Evolutionary conservation across 768 basidiomycete genomes (phyloP).

Genomic region (Mrakia hoshinonis): DNA sequence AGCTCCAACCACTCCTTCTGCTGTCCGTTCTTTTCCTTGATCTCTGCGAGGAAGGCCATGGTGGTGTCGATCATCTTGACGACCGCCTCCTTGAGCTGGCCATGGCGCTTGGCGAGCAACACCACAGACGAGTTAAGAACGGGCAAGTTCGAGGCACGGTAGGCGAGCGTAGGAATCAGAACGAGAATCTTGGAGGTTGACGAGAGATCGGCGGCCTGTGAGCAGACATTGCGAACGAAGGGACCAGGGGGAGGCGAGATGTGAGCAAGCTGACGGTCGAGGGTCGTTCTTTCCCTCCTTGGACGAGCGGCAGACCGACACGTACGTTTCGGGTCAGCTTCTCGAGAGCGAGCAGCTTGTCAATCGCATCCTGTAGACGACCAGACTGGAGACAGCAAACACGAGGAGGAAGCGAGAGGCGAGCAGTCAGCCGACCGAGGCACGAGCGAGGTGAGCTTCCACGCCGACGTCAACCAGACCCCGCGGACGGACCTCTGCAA

Average conservation of each 20-base stretch:
- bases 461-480: slow-evolving; percentile 1
- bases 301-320: slow-evolving; percentile 13
- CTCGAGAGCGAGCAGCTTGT: slow-evolving; percentile 79
- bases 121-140: slow-evolving; percentile 48
- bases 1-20: slow-evolving; percentile 73
- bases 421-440: neutral
- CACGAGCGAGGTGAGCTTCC: neutral
- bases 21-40: slow-evolving; percentile 57
- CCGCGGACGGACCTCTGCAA: slow-evolving; percentile 57
- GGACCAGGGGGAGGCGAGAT: neutral
- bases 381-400: slow-evolving; percentile 51
- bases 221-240: neutral
- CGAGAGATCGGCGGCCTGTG: slow-evolving; percentile 76
- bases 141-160: slow-evolving; percentile 57
- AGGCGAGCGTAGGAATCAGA: slow-evolving; percentile 61
- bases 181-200: slow-evolving; percentile 85
- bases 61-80: slow-evolving; percentile 84
- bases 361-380: slow-evolving; percentile 73
- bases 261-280: neutral
- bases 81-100: slow-evolving; percentile 82
- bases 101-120: slow-evolving; percentile 84
- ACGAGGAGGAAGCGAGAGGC: neutral
- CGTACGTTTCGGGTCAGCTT: slow-evolving; percentile 92
- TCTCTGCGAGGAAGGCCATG: slow-evolving; percentile 70
- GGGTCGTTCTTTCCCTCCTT: neutral